Percentiles rank a stretch among this genome's conserved stretches.
These are phyloP conservation scores for Aspergillus uvarum DNA, from an alignment of 2,329 filamentous ascomycete species.

Conservation along the genomic window DNA sequence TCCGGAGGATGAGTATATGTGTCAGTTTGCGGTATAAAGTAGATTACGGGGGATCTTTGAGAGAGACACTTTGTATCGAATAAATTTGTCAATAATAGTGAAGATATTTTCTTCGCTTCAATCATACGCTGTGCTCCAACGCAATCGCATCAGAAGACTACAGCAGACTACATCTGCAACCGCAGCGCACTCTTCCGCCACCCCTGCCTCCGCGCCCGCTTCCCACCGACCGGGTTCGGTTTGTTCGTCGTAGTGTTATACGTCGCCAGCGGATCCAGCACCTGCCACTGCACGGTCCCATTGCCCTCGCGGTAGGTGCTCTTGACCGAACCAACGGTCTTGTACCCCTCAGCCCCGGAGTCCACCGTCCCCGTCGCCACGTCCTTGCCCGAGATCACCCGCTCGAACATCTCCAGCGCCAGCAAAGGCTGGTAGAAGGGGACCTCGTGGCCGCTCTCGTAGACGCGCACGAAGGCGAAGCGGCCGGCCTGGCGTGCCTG, in stretches of 20 bases:
- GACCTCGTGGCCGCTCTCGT: slow-evolving; percentile 11
- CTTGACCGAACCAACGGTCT: neutral
- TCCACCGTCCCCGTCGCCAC: neutral
- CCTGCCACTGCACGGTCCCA: slow-evolving; percentile 1
- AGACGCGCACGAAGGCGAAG: slow-evolving; percentile 7
- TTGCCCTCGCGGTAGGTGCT: slow-evolving; percentile 6
- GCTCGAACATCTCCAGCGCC: slow-evolving; percentile 6
- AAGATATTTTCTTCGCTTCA: too few species aligned
- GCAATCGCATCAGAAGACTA: neutral
- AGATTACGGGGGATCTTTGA: neutral
- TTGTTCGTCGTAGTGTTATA: neutral
- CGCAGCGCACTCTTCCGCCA: neutral
- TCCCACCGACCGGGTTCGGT: neutral
- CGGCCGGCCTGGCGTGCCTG: slow-evolving; percentile 9
- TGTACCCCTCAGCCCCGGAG: neutral
- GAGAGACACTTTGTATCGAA: neutral
- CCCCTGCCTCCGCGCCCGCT: neutral
- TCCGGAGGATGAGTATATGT: slow-evolving; percentile 35
- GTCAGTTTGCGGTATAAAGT: slow-evolving; percentile 9
- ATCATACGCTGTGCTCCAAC: too few species aligned
- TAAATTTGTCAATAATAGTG: too few species aligned
- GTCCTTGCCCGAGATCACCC: slow-evolving; percentile 4
- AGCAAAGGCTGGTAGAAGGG: slow-evolving; percentile 11
- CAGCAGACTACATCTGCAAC: neutral
- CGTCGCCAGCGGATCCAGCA: slow-evolving; percentile 1